These are phyloP conservation scores for Grifola frondosa DNA, from an alignment of 1,284 basidiomycete species.

Conservation along the genomic window DNA sequence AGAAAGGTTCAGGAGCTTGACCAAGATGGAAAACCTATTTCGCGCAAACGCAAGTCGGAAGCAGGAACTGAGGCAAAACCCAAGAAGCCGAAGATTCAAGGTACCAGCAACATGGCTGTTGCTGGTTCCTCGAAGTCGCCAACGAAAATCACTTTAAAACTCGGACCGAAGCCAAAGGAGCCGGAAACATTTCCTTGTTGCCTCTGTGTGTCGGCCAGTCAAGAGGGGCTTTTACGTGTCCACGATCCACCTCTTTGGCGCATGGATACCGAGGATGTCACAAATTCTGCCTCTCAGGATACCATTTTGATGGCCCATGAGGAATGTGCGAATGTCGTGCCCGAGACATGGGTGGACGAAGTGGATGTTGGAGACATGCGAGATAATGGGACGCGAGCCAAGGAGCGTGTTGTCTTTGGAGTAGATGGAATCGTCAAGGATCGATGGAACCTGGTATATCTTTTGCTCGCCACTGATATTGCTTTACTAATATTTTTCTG, in stretches of 20 bases:
- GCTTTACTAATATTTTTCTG: conserved; percentile 7
- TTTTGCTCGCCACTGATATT: neutral
- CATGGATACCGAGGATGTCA: conserved; percentile 45
- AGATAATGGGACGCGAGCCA: conserved; percentile 36
- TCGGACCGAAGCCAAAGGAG: conserved; percentile 59
- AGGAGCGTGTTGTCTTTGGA: conserved; percentile 69
- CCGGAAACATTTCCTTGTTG: conserved; percentile 71
- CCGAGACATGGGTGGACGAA: conserved; percentile 85
- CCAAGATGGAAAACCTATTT: conserved; percentile 17
- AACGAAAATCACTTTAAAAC: conserved; percentile 57
- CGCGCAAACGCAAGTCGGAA: conserved; percentile 42
- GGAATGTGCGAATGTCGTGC: conserved; percentile 74
- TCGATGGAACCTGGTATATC: conserved; percentile 83
- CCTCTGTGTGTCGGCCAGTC: conserved; percentile 67
- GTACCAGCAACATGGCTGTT: conserved; percentile 4
- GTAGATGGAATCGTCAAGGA: conserved; percentile 85
- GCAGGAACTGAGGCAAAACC: conserved; percentile 13
- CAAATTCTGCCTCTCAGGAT: conserved; percentile 31
- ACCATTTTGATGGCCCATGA: conserved; percentile 71
- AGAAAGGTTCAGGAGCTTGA: conserved; percentile 9
- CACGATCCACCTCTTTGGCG: conserved; percentile 60
- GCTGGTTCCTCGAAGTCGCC: conserved; percentile 32
- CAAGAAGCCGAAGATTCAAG: conserved; percentile 37
- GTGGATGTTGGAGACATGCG: conserved; percentile 39
- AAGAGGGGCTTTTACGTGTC: conserved; percentile 65